phyloP scores from a whole-genome alignment of 495 filamentous ascomycete genomes.

The Hyaloscypha finlandica region DNA sequence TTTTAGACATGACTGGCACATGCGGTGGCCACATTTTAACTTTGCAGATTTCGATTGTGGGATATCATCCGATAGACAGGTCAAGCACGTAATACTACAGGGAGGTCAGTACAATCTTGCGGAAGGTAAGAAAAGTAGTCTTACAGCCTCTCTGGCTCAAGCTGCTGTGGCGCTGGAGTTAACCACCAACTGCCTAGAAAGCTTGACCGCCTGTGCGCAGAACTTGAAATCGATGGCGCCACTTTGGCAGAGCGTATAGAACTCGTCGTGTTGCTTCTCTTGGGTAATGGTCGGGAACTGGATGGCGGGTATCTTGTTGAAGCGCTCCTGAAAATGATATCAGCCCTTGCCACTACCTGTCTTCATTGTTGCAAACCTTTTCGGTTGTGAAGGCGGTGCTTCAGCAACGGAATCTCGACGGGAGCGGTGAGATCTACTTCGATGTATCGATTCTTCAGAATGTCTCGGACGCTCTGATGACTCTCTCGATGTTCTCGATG shows the following conservation, averaged over 20 bases:
- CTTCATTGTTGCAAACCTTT: constrained; percentile 10
- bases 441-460: constrained; percentile 18
- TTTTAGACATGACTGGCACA: constrained; percentile 74
- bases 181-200: constrained; percentile 29
- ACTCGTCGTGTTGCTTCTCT: constrained; percentile 31
- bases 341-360: constrained; percentile 10
- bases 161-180: constrained; percentile 17
- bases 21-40: constrained; percentile 73
- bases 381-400: constrained; percentile 17
- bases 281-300: constrained; percentile 15
- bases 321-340: constrained; percentile 19
- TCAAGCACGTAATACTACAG: constrained; percentile 64
- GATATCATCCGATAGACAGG: constrained; percentile 64
- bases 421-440: constrained; percentile 23
- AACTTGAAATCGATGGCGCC: constrained; percentile 15
- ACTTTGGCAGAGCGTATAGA: constrained; percentile 7
- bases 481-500: constrained; percentile 9
- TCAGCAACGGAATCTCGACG: constrained; percentile 24
- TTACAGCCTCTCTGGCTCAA: constrained; percentile 32
- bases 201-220: constrained; percentile 21
- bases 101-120: background rate
- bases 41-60: constrained; percentile 61
- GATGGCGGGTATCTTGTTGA: constrained; percentile 19
- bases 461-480: constrained; percentile 12
- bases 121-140: background rate